A percentile compares a stretch with the other conserved stretches of the same genome.
These are phyloP conservation scores for Boeremia exigua DNA, from an alignment of 2,329 filamentous ascomycete species.

Conservation along the genomic window DNA sequence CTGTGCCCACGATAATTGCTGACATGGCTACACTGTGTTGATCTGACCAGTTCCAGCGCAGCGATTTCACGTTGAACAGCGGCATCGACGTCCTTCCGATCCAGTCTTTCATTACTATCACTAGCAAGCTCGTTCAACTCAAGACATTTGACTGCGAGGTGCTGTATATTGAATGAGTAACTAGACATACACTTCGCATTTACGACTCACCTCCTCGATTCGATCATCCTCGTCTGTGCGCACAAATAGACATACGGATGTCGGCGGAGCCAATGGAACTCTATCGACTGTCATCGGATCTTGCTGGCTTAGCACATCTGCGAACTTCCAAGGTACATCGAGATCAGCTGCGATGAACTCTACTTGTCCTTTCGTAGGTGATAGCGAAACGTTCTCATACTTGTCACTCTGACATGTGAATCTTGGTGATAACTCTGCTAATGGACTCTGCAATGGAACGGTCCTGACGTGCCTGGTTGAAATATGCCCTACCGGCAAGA, in stretches of 20 bases:
- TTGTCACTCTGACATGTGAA: background rate
- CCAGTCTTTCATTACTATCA: too few relatives aligned
- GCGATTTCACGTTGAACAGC: background rate
- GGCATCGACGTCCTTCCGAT: too few relatives aligned
- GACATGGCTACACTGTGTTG: background rate
- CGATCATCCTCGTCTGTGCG: background rate
- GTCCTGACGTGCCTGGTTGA: background rate
- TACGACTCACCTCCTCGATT: background rate
- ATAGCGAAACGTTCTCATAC: background rate
- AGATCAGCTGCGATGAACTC: background rate
- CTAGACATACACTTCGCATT: background rate
- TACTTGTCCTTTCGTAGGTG: background rate
- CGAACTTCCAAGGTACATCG: conserved; percentile 1
- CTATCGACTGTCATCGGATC: background rate
- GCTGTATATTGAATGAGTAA: background rate
- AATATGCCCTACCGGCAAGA: background rate
- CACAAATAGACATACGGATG: background rate
- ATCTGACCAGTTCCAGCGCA: background rate
- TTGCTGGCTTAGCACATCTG: background rate
- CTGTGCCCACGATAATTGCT: background rate
- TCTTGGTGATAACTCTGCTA: conserved; percentile 1
- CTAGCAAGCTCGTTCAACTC: background rate
- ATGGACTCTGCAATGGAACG: background rate
- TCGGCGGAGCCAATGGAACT: background rate
- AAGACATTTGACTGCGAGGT: background rate